These are phyloP conservation scores for Amanita polypyramis DNA, from an alignment of 768 basidiomycete species.

Conservation along the genomic window DNA sequence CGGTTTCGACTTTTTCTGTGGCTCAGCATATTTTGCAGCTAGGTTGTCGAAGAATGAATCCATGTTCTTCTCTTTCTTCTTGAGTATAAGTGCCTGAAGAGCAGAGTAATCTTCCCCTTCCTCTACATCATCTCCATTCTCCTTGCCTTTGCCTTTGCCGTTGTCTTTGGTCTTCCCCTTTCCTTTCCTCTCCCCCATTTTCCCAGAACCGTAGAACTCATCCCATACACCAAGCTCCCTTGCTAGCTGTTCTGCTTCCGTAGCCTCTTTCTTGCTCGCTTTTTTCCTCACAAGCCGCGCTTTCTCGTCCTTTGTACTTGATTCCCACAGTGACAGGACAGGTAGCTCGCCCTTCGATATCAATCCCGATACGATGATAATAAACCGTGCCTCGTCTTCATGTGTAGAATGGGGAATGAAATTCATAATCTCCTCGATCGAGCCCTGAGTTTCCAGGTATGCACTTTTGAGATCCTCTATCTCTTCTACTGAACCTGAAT, in stretches of 20 bases:
- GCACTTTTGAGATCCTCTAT: constrained; percentile 65
- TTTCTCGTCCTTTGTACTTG: constrained; percentile 70
- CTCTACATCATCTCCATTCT: constrained; percentile 24
- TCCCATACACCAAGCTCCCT: constrained; percentile 92
- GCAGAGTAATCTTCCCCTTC: constrained; percentile 56
- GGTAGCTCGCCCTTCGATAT: constrained; percentile 54
- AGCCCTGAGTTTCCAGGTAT: constrained; percentile 63
- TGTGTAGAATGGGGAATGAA: constrained; percentile 78
- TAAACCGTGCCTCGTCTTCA: constrained; percentile 81
- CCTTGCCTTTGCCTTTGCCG: constrained; percentile 27
- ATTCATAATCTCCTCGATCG: constrained; percentile 72
- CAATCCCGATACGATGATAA: constrained; percentile 53
- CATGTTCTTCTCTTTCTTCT: constrained; percentile 56
- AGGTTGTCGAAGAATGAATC: constrained; percentile 67
- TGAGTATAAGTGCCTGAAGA: constrained; percentile 74
- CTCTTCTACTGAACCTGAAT: constrained; percentile 78
- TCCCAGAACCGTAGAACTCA: constrained; percentile 79
- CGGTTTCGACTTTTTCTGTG: constrained; percentile 29
- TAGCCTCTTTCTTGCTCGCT: constrained; percentile 66
- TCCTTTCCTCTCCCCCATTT: constrained; percentile 45
- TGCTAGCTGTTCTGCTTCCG: constrained; percentile 75
- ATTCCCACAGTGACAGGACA: constrained; percentile 51
- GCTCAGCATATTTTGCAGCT: constrained; percentile 58
- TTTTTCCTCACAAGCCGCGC: constrained; percentile 64
- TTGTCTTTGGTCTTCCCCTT: constrained; percentile 45